phyloP scores from a whole-genome alignment of 2,329 filamentous ascomycete genomes.

The Dothistroma septosporum region DNA sequence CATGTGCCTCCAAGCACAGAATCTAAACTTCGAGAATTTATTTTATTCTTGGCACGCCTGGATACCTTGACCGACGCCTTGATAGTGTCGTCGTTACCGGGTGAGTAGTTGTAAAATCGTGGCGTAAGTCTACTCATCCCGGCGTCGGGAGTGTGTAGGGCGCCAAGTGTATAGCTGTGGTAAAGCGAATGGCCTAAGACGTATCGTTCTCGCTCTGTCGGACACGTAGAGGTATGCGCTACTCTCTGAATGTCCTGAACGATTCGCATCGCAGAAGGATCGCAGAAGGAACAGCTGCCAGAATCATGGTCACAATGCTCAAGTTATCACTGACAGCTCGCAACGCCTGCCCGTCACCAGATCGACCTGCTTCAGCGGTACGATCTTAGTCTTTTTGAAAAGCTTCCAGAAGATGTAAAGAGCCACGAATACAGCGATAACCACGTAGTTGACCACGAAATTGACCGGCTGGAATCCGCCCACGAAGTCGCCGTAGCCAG shows the following conservation, averaged over 20 bases:
- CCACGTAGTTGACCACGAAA: conserved; percentile 64
- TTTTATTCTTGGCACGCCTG: neutral
- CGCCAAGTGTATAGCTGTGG: neutral
- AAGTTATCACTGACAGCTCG: neutral
- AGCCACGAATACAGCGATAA: conserved; percentile 59
- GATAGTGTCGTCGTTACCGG: neutral
- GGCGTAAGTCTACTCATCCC: neutral
- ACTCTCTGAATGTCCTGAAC: neutral
- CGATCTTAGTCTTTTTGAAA: conserved; percentile 35
- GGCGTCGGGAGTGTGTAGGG: neutral
- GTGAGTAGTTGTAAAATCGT: neutral
- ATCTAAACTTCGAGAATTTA: neutral
- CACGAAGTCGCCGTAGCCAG: conserved; percentile 50
- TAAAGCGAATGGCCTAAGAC: neutral
- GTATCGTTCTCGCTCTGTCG: neutral
- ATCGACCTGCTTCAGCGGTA: conserved; percentile 41
- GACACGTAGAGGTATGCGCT: neutral
- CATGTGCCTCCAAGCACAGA: neutral
- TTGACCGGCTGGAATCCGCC: conserved; percentile 27
- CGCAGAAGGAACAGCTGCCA: neutral
- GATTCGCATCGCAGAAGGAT: neutral
- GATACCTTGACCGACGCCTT: neutral
- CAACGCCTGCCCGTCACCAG: conserved; percentile 21
- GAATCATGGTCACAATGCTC: neutral
- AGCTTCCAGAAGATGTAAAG: conserved; percentile 60